Base-by-base conservation (phyloP, 75 land plant species). In the Pinus taeda region DNA sequence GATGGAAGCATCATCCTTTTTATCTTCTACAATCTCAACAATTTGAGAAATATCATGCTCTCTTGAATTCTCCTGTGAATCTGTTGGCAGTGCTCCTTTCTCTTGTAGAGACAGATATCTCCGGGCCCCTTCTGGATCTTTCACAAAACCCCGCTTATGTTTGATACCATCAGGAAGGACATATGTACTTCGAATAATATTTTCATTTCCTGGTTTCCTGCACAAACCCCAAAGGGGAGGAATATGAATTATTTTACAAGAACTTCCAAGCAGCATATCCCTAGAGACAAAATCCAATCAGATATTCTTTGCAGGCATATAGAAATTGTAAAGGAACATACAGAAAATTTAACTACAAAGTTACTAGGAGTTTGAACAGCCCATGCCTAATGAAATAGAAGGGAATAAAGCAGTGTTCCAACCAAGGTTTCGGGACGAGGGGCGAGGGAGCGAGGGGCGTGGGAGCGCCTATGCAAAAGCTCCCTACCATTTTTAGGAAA, bases 111-210 rank as follows among this genome's bases (percentile, higher is more conserved):
- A 60, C 11, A 81, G 86, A 57, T 83, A 83, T 39, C 90, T 86
- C 67, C 79, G 77, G 29, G 88, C 95, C 67, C 86, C 90, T 13
- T 84, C 85, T 7, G 79, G 81, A 71, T 95, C 89, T 66, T 97
- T 97, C 21, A 97, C 92, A 92, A 81, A 91, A 55, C 99, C 99
- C 79, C 88, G 89, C 33, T 84, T 94, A 77, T 89, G 83, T 24
- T 90, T 87, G 14, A 97, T 77, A 70, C 99, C 99, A 87, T 97
- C 99, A 60, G 99, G 99, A 55, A 97, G 87, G 5, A 94, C 93
- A 81, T 97, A 97, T 17, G 93, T 87, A 73, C 95, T 87, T 65
- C 79, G 81, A 11, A 92, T 73, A 21, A 81, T 76, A 75, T 97
- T 97, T 37, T 79, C 88, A 49, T 77, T 86, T 29, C 98, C 98